phyloP scores from a whole-genome alignment of 2,329 filamentous ascomycete species.

The Colletotrichum tanaceti region DNA sequence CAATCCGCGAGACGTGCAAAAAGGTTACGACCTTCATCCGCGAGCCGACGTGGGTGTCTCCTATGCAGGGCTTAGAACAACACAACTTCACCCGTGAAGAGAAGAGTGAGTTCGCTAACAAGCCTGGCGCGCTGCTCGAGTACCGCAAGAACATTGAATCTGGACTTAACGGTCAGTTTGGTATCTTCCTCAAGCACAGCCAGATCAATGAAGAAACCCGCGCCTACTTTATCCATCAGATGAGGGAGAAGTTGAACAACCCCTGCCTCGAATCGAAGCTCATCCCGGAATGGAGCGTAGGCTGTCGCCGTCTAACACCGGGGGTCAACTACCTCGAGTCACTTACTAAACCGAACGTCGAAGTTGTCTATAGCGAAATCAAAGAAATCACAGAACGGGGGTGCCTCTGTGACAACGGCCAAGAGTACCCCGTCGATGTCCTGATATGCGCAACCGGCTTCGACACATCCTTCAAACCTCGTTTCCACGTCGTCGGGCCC shows the following conservation, averaged over 20 bases:
- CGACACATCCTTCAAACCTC: constrained; percentile 46
- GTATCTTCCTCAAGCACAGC: constrained; percentile 57
- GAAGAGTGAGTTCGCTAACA: constrained; percentile 52
- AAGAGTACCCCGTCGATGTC: constrained; percentile 44
- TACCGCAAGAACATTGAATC: constrained; percentile 59
- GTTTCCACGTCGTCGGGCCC: constrained; percentile 60
- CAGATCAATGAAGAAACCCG: constrained; percentile 54
- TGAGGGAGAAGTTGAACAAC: constrained; percentile 52
- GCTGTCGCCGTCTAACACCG: constrained; percentile 44
- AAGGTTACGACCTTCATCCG: constrained; percentile 63
- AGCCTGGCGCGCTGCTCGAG: constrained; percentile 52
- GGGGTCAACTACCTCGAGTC: constrained; percentile 46
- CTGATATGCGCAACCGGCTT: constrained; percentile 46
- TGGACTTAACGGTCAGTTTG: constrained; percentile 59
- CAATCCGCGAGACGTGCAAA: constrained; percentile 56
- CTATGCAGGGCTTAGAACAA: constrained; percentile 55
- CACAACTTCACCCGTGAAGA: constrained; percentile 56
- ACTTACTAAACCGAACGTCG: constrained; percentile 41
- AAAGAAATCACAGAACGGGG: constrained; percentile 46
- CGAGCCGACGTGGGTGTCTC: constrained; percentile 62
- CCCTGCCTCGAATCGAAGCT: constrained; percentile 43
- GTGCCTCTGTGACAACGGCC: constrained; percentile 45
- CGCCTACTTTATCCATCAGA: constrained; percentile 53
- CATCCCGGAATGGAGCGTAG: constrained; percentile 41
- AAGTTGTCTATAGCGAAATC: constrained; percentile 54